phyloP scores from a whole-genome alignment of 768 basidiomycete species.

The Nevesoporus exiguus region DNA sequence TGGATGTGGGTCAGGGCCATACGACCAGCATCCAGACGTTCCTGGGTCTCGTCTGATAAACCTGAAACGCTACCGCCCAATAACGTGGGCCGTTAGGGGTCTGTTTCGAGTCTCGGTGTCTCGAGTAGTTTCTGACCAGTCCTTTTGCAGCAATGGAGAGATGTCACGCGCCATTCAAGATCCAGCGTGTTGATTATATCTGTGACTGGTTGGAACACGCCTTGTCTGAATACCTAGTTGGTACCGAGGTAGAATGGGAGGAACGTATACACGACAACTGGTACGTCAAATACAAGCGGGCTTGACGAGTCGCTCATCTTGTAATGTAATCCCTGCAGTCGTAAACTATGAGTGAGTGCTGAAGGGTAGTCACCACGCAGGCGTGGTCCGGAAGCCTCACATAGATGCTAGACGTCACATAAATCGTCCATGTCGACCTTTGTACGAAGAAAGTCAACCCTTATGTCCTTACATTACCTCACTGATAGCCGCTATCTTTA shows the following conservation, averaged over 20 bases:
- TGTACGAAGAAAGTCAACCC: conserved; percentile 1
- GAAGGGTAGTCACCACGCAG: neutral
- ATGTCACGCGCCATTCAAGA: conserved; percentile 42
- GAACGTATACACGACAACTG: conserved; percentile 26
- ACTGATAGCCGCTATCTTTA: neutral
- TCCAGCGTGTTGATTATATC: conserved; percentile 33
- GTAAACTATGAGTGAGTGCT: neutral
- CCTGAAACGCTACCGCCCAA: conserved; percentile 36
- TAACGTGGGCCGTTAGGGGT: conserved; percentile 43
- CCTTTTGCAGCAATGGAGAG: conserved; percentile 43
- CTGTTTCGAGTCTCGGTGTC: conserved; percentile 3
- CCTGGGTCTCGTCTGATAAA: conserved; percentile 36
- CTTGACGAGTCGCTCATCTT: neutral
- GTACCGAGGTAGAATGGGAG: conserved; percentile 30
- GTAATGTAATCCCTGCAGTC: conserved; percentile 10
- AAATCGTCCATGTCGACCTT: neutral
- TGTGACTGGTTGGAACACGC: conserved; percentile 40
- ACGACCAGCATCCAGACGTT: conserved; percentile 23
- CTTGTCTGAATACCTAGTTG: conserved; percentile 24
- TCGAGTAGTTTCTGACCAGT: neutral
- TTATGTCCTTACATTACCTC: neutral
- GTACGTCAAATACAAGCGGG: conserved; percentile 14
- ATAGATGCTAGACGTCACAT: neutral
- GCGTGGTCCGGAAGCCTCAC: neutral
- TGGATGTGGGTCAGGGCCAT: conserved; percentile 31